Percentiles rank a stretch among this genome's conserved stretches.
phyloP scores from a whole-genome alignment of 805 yeast species.

The Monosporozyma aerobia region DNA sequence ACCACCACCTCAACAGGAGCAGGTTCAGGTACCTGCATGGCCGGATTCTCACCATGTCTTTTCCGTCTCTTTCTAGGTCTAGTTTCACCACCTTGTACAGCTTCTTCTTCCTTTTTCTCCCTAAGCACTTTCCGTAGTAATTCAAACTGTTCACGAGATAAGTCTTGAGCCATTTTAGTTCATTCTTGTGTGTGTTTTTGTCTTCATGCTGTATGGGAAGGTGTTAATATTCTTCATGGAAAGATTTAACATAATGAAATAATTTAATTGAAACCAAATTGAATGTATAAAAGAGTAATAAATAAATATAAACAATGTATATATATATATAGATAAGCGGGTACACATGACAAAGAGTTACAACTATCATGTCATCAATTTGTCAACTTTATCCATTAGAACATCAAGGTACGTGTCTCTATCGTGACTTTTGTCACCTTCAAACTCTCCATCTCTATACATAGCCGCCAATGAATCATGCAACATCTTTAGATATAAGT shows the following conservation, averaged over 20 bases:
- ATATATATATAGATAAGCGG: neutral
- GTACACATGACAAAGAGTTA: neutral
- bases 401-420: conserved; percentile 37
- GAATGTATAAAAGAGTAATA: neutral
- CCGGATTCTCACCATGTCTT: neutral
- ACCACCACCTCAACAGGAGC: neutral
- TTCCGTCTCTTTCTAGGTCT: conserved; percentile 14
- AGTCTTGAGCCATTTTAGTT: conserved; percentile 14
- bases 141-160: conserved; percentile 27
- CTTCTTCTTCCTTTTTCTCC: conserved; percentile 13
- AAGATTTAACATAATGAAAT: neutral
- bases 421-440: conserved; percentile 5
- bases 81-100: neutral
- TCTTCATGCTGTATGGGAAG: neutral
- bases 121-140: conserved; percentile 22
- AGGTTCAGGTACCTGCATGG: neutral
- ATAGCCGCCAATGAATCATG: conserved; percentile 38
- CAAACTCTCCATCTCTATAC: conserved; percentile 13
- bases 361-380: neutral
- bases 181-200: neutral
- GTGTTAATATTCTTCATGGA: neutral
- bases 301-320: neutral
- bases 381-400: conserved; percentile 26
- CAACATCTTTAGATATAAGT: conserved; percentile 56
- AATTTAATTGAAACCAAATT: neutral